These are phyloP conservation scores for Geranomyces variabilis DNA, from an alignment of 192 early-diverging fungal species.

Conservation along the genomic window DNA sequence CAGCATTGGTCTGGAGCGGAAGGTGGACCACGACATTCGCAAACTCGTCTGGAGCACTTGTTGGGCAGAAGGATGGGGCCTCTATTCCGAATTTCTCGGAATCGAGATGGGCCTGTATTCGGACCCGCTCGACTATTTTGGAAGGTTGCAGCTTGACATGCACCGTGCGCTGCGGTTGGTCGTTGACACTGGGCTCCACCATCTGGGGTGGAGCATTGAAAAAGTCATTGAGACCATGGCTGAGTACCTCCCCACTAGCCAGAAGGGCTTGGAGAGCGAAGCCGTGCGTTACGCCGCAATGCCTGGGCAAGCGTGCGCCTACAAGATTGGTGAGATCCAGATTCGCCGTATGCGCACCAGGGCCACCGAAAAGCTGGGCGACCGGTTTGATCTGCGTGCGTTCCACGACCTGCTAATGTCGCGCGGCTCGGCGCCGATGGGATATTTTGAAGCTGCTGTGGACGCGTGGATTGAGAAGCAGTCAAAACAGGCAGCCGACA, in stretches of 20 bases:
- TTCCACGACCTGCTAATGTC: slow-evolving; percentile 41
- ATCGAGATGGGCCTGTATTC: slow-evolving; percentile 45
- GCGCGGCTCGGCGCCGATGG: slow-evolving; percentile 28
- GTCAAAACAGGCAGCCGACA: no score
- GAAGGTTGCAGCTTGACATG: slow-evolving; percentile 46
- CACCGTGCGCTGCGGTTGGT: slow-evolving; percentile 45
- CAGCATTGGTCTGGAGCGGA: slow-evolving; percentile 37
- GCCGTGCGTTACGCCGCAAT: slow-evolving; percentile 40
- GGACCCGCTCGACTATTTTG: slow-evolving; percentile 36
- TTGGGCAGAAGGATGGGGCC: slow-evolving; percentile 44
- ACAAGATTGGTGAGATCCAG: slow-evolving; percentile 51
- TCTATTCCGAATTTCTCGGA: slow-evolving; percentile 42
- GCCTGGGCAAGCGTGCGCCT: slow-evolving; percentile 47
- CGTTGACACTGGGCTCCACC: slow-evolving; percentile 49
- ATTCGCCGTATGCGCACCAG: slow-evolving; percentile 37
- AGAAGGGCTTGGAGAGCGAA: slow-evolving; percentile 35
- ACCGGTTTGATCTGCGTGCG: slow-evolving; percentile 41
- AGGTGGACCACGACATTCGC: slow-evolving; percentile 29
- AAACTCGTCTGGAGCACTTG: slow-evolving; percentile 31
- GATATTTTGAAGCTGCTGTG: slow-evolving; percentile 29
- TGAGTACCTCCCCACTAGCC: slow-evolving; percentile 26
- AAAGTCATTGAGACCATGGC: slow-evolving; percentile 39
- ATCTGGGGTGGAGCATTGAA: slow-evolving; percentile 45
- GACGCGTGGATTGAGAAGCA: slow-evolving; percentile 22
- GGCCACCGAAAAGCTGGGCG: slow-evolving; percentile 40